Evolutionary conservation across 257 asterid species (phyloP), one percentile per base, ranked within the genome.

Genomic region (Rhazya stricta): DNA sequence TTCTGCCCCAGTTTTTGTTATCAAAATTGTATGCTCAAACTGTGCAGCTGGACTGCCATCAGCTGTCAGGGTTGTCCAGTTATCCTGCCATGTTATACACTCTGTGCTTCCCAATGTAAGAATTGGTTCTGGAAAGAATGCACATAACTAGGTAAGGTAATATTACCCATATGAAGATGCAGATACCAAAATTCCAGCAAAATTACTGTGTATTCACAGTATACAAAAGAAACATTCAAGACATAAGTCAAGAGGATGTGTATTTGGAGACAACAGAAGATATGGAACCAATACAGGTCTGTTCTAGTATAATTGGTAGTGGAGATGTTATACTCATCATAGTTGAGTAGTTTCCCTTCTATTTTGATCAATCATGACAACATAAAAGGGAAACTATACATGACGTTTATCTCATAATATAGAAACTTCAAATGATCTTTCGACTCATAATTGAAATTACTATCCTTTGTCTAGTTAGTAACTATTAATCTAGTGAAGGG

Each of bases 1-100:
- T 88, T 94, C 97, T 6, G 96, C 92, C 30, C 99, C 99, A 0
- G 95, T 89, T 85, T 77, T 90, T 21, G 97, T 94, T 66, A 94
- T 89, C 84, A 94, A 93, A 82, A 94, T 89, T 10, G 98, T 92
- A 67, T 94, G 98, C 85, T 94, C 98, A 56, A 94, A 92, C 77
- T 94, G 99, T 7, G 99, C 99, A 11, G 97, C 97, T 34, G 96
- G 97, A 85, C 93, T 84, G 73, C 98, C 97, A 83, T 92, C 97
- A 12, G 97, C 96, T 41, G 98, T 90, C 74, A 94, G 89, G 69
- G 96, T 89, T 63, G 98, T 94, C 98, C 97, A 94, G 81, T 94
- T 94, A 87, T 94, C 98, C 81, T 94, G 93, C 98, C 98, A 92
- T 27, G 97, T 92, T 73, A 86, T 66, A 85, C 95, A 94, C 30